Conservation (phyloP, 306 rosid genomes). For the Echinosophora koreensis region DNA sequence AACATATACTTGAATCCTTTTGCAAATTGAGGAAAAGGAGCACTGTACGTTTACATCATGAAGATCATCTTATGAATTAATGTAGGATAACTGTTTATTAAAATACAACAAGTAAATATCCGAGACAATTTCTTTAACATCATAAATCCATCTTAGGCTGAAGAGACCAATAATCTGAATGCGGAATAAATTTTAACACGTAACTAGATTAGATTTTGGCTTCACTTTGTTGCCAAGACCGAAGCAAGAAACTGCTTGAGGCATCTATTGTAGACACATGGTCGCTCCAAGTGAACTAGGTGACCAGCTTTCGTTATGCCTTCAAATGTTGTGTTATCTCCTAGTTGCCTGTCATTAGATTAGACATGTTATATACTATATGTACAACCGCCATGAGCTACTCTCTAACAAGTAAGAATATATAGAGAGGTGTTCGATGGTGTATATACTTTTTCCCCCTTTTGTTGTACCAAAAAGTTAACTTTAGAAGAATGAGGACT, state of each 20-base stretch:
- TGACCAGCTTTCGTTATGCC: conserved; percentile 80
- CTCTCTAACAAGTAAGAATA: background rate
- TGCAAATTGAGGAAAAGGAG: too few species aligned
- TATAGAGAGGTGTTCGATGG: too few species aligned
- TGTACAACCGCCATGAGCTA: background rate
- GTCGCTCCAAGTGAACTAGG: conserved; percentile 84
- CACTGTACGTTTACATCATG: background rate
- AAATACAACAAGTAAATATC: background rate
- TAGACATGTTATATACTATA: background rate
- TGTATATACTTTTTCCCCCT: too few species aligned
- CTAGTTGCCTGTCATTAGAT: conserved; percentile 57
- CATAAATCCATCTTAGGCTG: background rate
- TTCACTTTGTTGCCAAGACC: conserved; percentile 20
- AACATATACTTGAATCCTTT: too few species aligned
- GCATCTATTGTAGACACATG: conserved; percentile 56
- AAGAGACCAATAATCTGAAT: background rate
- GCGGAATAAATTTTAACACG: background rate
- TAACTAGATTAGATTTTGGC: background rate
- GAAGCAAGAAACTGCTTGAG: conserved; percentile 49
- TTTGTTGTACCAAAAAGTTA: too few species aligned
- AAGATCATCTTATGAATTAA: conserved; percentile 2
- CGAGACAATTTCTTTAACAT: background rate
- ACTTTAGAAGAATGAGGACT: too few species aligned
- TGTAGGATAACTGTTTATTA: background rate
- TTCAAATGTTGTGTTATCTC: conserved; percentile 64